Evolutionary conservation across 2,329 filamentous ascomycete genomes (phyloP), one percentile per base, ranked within the genome.

Genomic region (Colletotrichum orbiculare): DNA sequence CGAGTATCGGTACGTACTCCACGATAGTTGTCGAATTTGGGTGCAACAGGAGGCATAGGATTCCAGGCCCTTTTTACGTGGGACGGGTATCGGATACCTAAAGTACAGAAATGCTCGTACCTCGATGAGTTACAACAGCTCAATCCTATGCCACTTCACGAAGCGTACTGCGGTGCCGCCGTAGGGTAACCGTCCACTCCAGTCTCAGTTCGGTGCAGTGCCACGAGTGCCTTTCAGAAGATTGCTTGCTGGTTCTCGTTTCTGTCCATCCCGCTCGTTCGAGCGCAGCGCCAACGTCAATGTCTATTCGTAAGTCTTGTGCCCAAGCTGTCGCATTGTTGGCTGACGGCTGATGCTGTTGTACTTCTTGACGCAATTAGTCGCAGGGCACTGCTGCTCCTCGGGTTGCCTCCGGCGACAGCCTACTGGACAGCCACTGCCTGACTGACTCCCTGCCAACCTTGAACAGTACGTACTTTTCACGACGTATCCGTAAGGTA

Each of bases 1-100:
- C 17, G 38, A 37, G 62, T 57, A 57, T 34, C 52, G 52, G 46
- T 62, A 62, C 62, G 58, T 62, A 48, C 52, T 58, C 62, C 62
- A 47, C 62, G 58, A 57, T 35, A 34, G 56, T 52, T 46, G 39
- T 49, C 48, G 46, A 50, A 35, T 43, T 39, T 56, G 38, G 35
- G 48, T 39, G 58, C 37, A 48, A 41, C 46, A 17, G n/a, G 12
- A 43, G 55, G 55, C 46, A 46, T 38, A 34, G 55, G 33, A 33
- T 6, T 17, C 13, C 17, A n/a, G 46, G 42, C 25, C 33, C 35
- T 41, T 41, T 34, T 49, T 17, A 45, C 49, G 13, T 38, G 38
- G 17, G 11, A 10, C n/a, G 38, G 37, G 55, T 58, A 58, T 8
- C 37, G 33, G 38, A 15, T 58, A 58, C 55, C 43, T 50, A 38